phyloP scores from a whole-genome alignment of 2,329 filamentous ascomycete genomes.

The Aspergillus proliferans region DNA sequence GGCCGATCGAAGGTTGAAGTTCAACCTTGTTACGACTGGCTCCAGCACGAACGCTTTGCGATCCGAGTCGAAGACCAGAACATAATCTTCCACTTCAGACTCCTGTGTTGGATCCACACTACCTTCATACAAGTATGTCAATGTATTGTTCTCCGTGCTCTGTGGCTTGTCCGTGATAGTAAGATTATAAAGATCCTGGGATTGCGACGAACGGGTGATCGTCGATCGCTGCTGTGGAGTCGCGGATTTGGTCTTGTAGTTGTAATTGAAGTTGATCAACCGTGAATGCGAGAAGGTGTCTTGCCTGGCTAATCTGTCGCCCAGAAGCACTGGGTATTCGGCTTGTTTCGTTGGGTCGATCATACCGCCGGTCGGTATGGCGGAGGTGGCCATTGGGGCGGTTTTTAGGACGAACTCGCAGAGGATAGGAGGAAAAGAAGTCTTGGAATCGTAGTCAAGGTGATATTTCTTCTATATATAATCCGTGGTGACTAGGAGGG shows the following conservation, averaged over 20 bases:
- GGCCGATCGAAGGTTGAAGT: slow-evolving; percentile 74
- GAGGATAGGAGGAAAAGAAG: not conserved
- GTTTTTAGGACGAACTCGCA: not conserved
- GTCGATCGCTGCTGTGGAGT: slow-evolving; percentile 32
- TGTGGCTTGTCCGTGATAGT: slow-evolving; percentile 37
- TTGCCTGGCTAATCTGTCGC: slow-evolving; percentile 34
- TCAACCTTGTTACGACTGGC: slow-evolving; percentile 71
- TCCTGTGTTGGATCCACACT: slow-evolving; percentile 32
- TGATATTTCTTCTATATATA: not conserved
- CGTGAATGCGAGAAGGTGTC: slow-evolving; percentile 14
- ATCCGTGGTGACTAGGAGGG: not conserved
- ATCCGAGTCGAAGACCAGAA: slow-evolving; percentile 67
- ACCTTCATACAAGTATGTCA: slow-evolving; percentile 37
- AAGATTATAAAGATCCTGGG: slow-evolving; percentile 34
- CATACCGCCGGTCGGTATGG: slow-evolving; percentile 25
- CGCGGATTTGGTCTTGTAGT: slow-evolving; percentile 40
- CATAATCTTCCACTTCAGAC: slow-evolving; percentile 30
- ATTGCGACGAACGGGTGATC: slow-evolving; percentile 29
- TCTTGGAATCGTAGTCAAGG: not conserved
- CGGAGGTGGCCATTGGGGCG: slow-evolving; percentile 27
- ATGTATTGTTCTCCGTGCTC: slow-evolving; percentile 31
- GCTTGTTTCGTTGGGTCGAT: slow-evolving; percentile 41
- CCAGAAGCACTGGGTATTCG: slow-evolving; percentile 42
- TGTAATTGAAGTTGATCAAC: slow-evolving; percentile 40
- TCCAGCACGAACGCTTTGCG: slow-evolving; percentile 76